These are phyloP conservation scores for Lipomyces mesembrius DNA, from an alignment of 805 yeast species.

Conservation along the genomic window DNA sequence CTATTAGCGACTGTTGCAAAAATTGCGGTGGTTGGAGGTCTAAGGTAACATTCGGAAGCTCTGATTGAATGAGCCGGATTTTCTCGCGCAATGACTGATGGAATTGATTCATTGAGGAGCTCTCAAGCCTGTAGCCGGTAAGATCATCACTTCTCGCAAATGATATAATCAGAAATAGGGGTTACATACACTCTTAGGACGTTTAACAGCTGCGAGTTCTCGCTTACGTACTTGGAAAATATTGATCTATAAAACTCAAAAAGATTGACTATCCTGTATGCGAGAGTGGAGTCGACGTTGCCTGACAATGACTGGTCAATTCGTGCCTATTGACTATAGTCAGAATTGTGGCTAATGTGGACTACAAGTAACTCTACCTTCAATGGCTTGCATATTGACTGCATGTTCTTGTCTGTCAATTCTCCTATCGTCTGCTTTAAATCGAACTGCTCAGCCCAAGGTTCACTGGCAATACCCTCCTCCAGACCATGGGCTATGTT, in stretches of 20 bases:
- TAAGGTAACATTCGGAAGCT: conserved; percentile 48
- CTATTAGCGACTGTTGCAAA: conserved; percentile 67
- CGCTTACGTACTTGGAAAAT: conserved; percentile 55
- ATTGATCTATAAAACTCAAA: conserved; percentile 69
- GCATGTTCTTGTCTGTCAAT: conserved; percentile 57
- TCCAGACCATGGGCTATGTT: conserved; percentile 32
- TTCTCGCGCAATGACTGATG: conserved; percentile 50
- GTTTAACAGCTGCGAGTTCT: conserved; percentile 40
- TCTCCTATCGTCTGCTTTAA: conserved; percentile 41
- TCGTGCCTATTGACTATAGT: conserved; percentile 16
- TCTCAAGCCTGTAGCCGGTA: conserved; percentile 41
- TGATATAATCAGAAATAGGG: conserved; percentile 6
- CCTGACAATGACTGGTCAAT: conserved; percentile 48
- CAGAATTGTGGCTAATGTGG: conserved; percentile 64
- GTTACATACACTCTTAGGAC: conserved; percentile 36
- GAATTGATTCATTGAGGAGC: conserved; percentile 49
- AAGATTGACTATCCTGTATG: conserved; percentile 64
- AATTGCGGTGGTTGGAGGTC: conserved; percentile 85
- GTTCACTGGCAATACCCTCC: conserved; percentile 40
- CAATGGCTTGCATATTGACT: conserved; percentile 61
- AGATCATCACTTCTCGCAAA: conserved; percentile 5
- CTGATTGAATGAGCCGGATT: conserved; percentile 45
- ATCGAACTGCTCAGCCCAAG: conserved; percentile 44
- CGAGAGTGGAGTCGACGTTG: conserved; percentile 60
- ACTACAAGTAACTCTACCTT: conserved; percentile 47